Evolutionary conservation across 768 basidiomycete species (phyloP), one percentile per base, ranked within the genome.

Genomic region (Mycena maculata): DNA sequence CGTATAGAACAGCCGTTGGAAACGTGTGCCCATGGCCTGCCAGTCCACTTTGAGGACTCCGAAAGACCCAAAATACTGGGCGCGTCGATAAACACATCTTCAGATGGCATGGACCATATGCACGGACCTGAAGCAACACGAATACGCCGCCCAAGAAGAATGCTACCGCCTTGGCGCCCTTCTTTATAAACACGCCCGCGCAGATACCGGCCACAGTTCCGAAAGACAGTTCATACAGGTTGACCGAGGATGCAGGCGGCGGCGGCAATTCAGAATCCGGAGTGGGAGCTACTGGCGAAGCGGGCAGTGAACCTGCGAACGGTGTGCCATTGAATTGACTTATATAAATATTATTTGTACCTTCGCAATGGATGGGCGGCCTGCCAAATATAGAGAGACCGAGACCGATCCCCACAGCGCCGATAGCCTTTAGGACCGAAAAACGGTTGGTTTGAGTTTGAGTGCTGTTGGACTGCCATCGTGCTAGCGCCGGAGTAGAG

Each of bases 111-210:
- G 10, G 1, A 8, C 20, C 15, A 18, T 10, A 36, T 45, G 13
- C 28, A 30, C 87, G 50, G 63, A 95, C 96, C 87, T 97, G 96
- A 11, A 99, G 86, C 48, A 98, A 79, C 23, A 98, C 91, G 70
- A 98, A 99, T 2, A 93, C 81, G 4, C 95, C 95, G 4, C 97
- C 97, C n/a, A 98, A 79, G 45, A 92, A 75, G 80, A 95, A 96
- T 0, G 96, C 97, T 13, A 91, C 78, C 2, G 87, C 83, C 76
- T 91, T 93, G 10, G 91, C 88, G n/a, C 97, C 96, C 78, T 97
- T 98, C 81, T 98, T 98, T 72, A 97, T 83, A 75, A 99, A 99
- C 0, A 99, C 85, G 0, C 97, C 97, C 0, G 94, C 89, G 73
- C 95, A 98, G 44, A 99, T 76, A 0, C 97, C 97, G 61, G 90